Base-by-base conservation (phyloP, 78 protist species). In the Blattamonas nauphoetae region DNA sequence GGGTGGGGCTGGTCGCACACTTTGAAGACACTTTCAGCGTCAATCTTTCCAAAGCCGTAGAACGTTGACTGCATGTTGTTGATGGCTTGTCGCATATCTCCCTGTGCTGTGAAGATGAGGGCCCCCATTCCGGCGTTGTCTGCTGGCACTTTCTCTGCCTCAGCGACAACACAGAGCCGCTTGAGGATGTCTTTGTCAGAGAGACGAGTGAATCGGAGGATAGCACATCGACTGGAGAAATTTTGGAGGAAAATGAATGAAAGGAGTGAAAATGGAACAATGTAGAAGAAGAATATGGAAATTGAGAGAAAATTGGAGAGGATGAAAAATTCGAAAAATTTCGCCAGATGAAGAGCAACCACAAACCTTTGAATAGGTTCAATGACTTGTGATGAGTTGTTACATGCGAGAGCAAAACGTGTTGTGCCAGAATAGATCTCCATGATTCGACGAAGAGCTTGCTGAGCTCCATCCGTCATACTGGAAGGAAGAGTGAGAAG, bases 1-100 rank as follows among this genome's bases (percentile, higher is more conserved):
- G 99, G 99, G 42, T 97, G 99, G 0, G 99, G 99, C 41, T 94
- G 97, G 32, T 97, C 99, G 85, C 97, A 93, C 11, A 95, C 92
- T 87, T 95, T 94, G 84, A 90, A 96, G 11, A 97, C 98, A 45
- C 94, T 91, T 1, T 94, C 96, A 0, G 85, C 85, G 44, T 42
- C 87, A 36, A 97, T 93, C 1, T 41, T 0, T 0, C 95, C 97
- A 42, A 96, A 96, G n/a, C 99, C 99, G 0, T 93, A 86, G 2
- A n/a, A 1, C 0, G 98, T 94, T 0, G 99, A 90, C 85, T 98
- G 98, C 29, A 96, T 83, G 41, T 92, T 92, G 93, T 97, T 97
- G 36, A 98, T 38, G 2, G 98, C 98, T 45, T 94, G 88, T 45
- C 97, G 92, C 96, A 95, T 91, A 81, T 95, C 99, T 1, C 99